Evolutionary conservation across 2,329 filamentous ascomycete species (phyloP), one percentile per base, ranked within the genome.

Genomic region (Cladosporium sp.): DNA sequence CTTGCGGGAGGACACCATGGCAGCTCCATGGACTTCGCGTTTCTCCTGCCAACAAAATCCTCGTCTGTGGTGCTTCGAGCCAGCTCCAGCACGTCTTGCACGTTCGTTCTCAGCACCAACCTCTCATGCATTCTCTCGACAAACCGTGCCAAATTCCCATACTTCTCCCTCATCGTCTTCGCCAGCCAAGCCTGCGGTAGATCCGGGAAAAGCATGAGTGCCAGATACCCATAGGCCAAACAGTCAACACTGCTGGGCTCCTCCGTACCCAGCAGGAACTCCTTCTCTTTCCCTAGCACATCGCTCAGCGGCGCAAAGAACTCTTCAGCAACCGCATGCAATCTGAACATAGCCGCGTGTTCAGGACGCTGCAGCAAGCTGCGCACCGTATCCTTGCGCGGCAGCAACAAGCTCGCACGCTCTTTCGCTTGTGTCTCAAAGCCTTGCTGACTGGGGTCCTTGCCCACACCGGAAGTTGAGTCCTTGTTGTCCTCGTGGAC

Each of bases 141-240:
- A 46, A 73, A 76, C 7, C 52, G 57, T 4, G 57, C 59, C 29
- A 76, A 60, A 33, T 59, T 62, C 15, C 65, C 64, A 53, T 70
- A 72, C 51, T 80, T 78, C 18, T 65, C 67, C 49, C 70, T 65
- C 61, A 87, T 73, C 1, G 76, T 75, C 43, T 80, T 76, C 51
- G 72, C 71, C 4, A 86, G 68, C 83, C 83, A 88, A 15, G 77
- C 67, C 49, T 83, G 78, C 13, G 82, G 80, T 18, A 86, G 64
- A 7, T 77, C 68, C 1, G 83, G 78, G 19, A 78, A 74, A 1
- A 85, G 72, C 73, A 93, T 86, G 43, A 96, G 70, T 2, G 82
- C 78, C 30, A 97, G 72, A 65, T 94, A 95, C 9, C 84, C 93
- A 60, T 88, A 80, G 0, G 82, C 84, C 40, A 96, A 67, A 63